A percentile compares a stretch with the other conserved stretches of the same genome.
Conservation (phyloP, 331 rosid genomes). For the Quercus tomentella region DNA sequence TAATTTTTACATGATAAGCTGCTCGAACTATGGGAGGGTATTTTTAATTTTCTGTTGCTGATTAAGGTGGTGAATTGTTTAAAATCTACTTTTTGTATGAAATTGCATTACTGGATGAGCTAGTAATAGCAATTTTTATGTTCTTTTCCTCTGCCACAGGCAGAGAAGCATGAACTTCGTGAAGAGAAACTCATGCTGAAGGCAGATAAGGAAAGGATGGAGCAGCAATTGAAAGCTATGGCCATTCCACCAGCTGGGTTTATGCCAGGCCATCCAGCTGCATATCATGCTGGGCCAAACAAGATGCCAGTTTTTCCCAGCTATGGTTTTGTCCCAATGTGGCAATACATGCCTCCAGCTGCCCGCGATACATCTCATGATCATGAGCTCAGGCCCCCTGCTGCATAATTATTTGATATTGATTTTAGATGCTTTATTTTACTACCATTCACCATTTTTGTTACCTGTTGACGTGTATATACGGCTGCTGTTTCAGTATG, state of each 20-base stretch:
- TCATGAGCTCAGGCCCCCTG: conserved; percentile 98
- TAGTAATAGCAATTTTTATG: background rate
- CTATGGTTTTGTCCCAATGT: conserved; percentile 80
- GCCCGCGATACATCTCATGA: conserved; percentile 80
- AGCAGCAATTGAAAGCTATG: conserved; percentile 63
- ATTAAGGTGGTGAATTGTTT: background rate
- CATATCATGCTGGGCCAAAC: conserved; percentile 59
- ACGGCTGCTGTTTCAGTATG: conserved; percentile 14
- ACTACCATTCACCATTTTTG: background rate
- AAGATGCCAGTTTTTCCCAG: conserved; percentile 87
- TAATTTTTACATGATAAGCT: background rate
- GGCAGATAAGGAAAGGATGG: conserved; percentile 72
- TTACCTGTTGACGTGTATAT: conserved; percentile 36
- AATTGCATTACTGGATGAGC: conserved; percentile 4
- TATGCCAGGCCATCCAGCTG: conserved; percentile 65
- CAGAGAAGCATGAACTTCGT: conserved; percentile 85
- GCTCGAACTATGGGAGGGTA: background rate
- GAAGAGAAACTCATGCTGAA: conserved; percentile 73
- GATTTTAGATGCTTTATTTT: conserved; percentile 21
- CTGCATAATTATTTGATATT: conserved; percentile 48
- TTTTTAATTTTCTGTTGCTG: background rate
- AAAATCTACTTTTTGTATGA: background rate
- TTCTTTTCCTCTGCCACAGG: conserved; percentile 37
- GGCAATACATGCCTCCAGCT: conserved; percentile 77
- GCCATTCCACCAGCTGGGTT: conserved; percentile 55